Evolutionary conservation across 2,329 filamentous ascomycete genomes (phyloP).

Genomic region (Shiraia sp.): DNA sequence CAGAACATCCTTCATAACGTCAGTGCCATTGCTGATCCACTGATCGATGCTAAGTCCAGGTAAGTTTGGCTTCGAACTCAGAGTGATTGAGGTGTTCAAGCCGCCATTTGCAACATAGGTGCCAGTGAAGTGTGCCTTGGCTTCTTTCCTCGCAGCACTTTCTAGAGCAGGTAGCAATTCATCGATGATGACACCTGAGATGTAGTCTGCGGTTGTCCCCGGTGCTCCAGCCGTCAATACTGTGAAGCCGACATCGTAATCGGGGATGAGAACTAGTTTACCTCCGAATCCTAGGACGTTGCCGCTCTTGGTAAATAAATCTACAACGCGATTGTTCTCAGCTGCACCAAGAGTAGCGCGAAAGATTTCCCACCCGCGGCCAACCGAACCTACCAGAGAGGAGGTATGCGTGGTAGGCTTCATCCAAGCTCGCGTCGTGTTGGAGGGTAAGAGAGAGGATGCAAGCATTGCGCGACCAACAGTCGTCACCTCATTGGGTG

Average conservation of each 20-base stretch:
- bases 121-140: conserved; percentile 27
- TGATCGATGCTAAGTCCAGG: conserved; percentile 34
- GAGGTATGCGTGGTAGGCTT: conserved; percentile 47
- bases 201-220: not conserved
- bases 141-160: conserved; percentile 29
- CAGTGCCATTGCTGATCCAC: conserved; percentile 39
- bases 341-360: conserved; percentile 15
- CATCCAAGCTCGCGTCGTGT: conserved; percentile 47
- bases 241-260: conserved; percentile 50
- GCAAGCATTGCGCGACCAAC: conserved; percentile 47
- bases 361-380: conserved; percentile 47
- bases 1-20: conserved; percentile 16
- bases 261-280: conserved; percentile 48
- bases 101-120: conserved; percentile 22
- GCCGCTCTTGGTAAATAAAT: conserved; percentile 50
- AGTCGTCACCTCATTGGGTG: conserved; percentile 41
- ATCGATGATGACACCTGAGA: conserved; percentile 13
- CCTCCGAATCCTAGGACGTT: conserved; percentile 47
- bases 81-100: conserved; percentile 31
- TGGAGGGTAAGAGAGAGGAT: conserved; percentile 38
- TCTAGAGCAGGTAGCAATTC: conserved; percentile 24
- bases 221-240: conserved; percentile 39
- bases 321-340: conserved; percentile 20
- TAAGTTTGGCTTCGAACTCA: conserved; percentile 21
- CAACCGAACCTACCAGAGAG: conserved; percentile 37